A percentile compares a stretch with the other conserved stretches of the same genome.
Evolutionary conservation across 768 basidiomycete genomes (phyloP).

Genomic region (Termitomyces sp.): DNA sequence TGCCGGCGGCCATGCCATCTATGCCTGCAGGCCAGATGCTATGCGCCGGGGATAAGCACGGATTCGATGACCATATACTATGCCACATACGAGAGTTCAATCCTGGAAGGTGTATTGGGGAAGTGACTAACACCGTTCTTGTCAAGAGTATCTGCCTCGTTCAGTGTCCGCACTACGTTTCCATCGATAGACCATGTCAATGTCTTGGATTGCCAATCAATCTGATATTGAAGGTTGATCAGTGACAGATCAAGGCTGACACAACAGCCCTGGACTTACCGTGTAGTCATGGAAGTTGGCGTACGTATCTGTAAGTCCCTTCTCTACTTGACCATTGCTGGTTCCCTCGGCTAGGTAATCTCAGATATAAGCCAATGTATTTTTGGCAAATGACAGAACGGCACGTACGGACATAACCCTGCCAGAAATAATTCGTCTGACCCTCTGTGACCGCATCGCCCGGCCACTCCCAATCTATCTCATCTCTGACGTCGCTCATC

Average conservation of each 20-base stretch:
- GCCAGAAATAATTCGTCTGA: slow-evolving; percentile 83
- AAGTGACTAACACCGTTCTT: slow-evolving; percentile 55
- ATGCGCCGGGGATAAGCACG: neutral
- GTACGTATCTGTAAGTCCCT: slow-evolving; percentile 57
- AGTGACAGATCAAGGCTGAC: neutral
- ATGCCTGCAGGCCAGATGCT: slow-evolving; percentile 85
- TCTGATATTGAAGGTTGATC: slow-evolving; percentile 31
- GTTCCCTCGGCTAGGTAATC: slow-evolving; percentile 27
- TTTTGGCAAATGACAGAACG: neutral
- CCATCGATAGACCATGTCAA: slow-evolving; percentile 70
- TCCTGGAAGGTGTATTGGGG: slow-evolving; percentile 73
- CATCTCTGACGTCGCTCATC: slow-evolving; percentile 81
- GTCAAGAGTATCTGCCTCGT: slow-evolving; percentile 52
- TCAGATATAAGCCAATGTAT: neutral
- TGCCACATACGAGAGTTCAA: slow-evolving; percentile 66
- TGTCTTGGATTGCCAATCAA: slow-evolving; percentile 73
- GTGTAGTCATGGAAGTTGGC: slow-evolving; percentile 72
- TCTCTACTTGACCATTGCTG: slow-evolving; percentile 44
- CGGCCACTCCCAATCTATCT: slow-evolving; percentile 87
- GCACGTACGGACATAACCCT: slow-evolving; percentile 58
- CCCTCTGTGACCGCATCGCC: slow-evolving; percentile 55
- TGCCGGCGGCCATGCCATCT: slow-evolving; percentile 52
- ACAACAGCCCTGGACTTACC: slow-evolving; percentile 31
- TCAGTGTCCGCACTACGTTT: slow-evolving; percentile 61
- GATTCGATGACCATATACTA: neutral